A percentile compares a stretch with the other conserved stretches of the same genome.
phyloP scores from a whole-genome alignment of 805 yeast species.

The Wickerhamiella occidentalis region DNA sequence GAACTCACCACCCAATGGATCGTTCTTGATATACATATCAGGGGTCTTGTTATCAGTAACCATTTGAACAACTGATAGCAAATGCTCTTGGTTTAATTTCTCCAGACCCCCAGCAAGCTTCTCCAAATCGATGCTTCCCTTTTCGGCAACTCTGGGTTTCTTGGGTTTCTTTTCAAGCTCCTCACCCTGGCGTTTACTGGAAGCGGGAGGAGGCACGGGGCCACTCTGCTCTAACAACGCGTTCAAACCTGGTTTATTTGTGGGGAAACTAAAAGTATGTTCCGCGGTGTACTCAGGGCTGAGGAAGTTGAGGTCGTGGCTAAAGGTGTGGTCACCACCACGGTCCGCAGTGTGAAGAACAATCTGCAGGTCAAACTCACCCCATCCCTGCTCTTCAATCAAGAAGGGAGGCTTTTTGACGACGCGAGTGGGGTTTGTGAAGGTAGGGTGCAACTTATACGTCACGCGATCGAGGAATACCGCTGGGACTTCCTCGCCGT shows the following conservation, averaged over 20 bases:
- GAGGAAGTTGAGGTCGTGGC: conserved; percentile 80
- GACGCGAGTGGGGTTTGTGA: conserved; percentile 74
- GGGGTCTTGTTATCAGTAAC: conserved; percentile 89
- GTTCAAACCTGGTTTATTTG: conserved; percentile 59
- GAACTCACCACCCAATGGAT: conserved; percentile 93
- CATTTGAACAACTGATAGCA: conserved; percentile 92
- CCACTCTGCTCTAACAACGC: conserved; percentile 72
- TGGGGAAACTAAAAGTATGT: conserved; percentile 65
- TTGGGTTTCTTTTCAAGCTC: conserved; percentile 22
- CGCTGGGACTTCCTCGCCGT: conserved; percentile 78
- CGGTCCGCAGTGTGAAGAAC: conserved; percentile 66
- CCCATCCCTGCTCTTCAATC: conserved; percentile 95
- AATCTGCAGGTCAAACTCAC: conserved; percentile 85
- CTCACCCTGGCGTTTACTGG: conserved; percentile 32
- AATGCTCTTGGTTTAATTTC: conserved; percentile 80
- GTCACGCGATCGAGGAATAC: conserved; percentile 82
- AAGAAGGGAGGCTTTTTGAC: conserved; percentile 73
- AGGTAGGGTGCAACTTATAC: conserved; percentile 89
- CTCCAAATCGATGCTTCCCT: conserved; percentile 71
- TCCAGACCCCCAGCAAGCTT: conserved; percentile 82
- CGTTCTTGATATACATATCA: conserved; percentile 91
- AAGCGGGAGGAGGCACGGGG: conserved; percentile 43
- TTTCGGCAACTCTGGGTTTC: conserved; percentile 31
- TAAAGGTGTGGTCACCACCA: conserved; percentile 75
- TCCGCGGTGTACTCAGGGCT: conserved; percentile 67